Percentiles rank a stretch among this genome's conserved stretches.
Evolutionary conservation across 352 stramenopile genomes (phyloP).

Genomic region (Phytophthora pseudosyringae): DNA sequence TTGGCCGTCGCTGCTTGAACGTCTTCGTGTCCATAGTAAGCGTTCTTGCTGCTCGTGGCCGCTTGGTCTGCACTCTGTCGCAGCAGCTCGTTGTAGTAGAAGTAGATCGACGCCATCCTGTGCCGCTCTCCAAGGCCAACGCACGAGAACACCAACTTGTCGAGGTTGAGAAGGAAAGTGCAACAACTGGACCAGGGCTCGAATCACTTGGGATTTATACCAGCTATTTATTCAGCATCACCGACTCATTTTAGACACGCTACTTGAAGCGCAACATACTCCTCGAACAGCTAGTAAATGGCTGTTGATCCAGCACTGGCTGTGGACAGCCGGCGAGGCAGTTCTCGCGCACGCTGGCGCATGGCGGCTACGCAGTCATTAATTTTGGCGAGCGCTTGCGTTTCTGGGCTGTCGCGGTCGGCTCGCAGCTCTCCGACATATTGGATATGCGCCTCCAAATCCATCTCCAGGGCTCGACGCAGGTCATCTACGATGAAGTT

Average conservation of each 20-base stretch:
- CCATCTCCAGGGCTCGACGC: constrained; percentile 48
- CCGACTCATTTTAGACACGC: constrained; percentile 22
- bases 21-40: background rate
- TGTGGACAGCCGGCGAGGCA: constrained; percentile 17
- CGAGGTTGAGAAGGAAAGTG: constrained; percentile 7
- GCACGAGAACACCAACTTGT: background rate
- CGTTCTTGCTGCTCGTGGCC: background rate
- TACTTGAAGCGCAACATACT: background rate
- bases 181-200: constrained; percentile 3
- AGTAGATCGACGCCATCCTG: constrained; percentile 39
- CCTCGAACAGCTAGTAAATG: constrained; percentile 2
- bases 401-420: constrained; percentile 31
- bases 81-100: constrained; percentile 40
- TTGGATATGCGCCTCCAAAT: constrained; percentile 36
- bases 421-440: constrained; percentile 40
- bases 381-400: constrained; percentile 56
- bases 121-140: background rate
- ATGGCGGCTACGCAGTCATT: constrained; percentile 48
- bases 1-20: background rate
- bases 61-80: constrained; percentile 30
- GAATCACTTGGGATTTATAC: background rate
- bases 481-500: constrained; percentile 66
- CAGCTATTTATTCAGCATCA: constrained; percentile 13
- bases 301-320: constrained; percentile 17
- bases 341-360: constrained; percentile 41